phyloP scores from a whole-genome alignment of 1,284 basidiomycete species.

The Trametes hirsuta region DNA sequence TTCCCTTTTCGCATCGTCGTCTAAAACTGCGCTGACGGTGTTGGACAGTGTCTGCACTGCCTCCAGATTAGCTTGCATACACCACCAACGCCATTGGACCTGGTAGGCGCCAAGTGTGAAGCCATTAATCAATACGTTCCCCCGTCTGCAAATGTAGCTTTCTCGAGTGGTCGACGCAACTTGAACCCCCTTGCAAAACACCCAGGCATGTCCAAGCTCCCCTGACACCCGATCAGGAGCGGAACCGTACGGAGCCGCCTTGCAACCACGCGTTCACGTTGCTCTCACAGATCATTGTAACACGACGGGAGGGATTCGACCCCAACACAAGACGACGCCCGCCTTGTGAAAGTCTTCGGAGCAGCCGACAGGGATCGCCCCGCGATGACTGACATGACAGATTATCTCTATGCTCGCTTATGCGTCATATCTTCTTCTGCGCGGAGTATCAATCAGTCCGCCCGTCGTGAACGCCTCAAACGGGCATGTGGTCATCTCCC shows the following conservation, averaged over 20 bases:
- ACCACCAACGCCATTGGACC: slow-evolving; percentile 7
- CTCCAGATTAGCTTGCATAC: slow-evolving; percentile 7
- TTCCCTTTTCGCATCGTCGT: background rate
- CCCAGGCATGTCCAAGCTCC: slow-evolving; percentile 6
- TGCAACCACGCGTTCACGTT: background rate
- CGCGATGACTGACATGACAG: background rate
- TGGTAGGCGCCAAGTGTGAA: background rate
- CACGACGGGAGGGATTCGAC: slow-evolving; percentile 6
- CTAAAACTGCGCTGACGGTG: background rate
- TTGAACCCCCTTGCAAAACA: background rate
- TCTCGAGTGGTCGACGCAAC: background rate
- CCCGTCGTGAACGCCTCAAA: background rate
- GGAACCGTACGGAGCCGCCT: slow-evolving; percentile 1
- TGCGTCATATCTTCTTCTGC: slow-evolving; percentile 1
- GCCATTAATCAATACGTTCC: slow-evolving; percentile 8
- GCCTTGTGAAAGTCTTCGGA: background rate
- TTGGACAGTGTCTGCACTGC: background rate
- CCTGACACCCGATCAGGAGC: slow-evolving; percentile 5
- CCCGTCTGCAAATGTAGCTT: slow-evolving; percentile 1
- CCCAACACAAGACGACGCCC: background rate
- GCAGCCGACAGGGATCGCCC: slow-evolving; percentile 3
- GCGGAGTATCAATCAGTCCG: slow-evolving; percentile 9
- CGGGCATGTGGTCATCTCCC: background rate
- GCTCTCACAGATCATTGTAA: slow-evolving; percentile 4
- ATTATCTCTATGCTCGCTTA: background rate